Conservation (phyloP, 1,284 basidiomycete species). For the Melampsora americana region DNA sequence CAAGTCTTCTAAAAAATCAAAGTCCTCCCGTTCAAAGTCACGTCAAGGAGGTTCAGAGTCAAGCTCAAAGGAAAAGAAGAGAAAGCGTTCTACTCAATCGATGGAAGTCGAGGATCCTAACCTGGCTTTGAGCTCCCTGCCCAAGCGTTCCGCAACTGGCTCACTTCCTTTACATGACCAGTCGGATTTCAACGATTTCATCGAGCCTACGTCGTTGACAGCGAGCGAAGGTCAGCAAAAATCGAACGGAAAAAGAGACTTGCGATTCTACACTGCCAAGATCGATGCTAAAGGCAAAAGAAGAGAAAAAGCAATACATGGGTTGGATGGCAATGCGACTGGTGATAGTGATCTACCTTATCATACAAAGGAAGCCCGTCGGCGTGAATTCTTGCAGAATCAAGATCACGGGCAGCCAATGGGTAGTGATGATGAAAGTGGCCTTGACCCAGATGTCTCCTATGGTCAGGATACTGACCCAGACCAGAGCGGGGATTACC, state of each 20-base stretch:
- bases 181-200: slow-evolving; percentile 61
- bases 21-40: not conserved
- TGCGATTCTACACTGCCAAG: slow-evolving; percentile 81
- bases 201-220: slow-evolving; percentile 69
- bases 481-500: slow-evolving; percentile 63
- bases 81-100: not conserved
- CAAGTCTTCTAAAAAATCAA: slow-evolving; percentile 2
- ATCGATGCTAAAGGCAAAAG: slow-evolving; percentile 68
- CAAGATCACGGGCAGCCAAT: slow-evolving; percentile 53
- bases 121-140: slow-evolving; percentile 14
- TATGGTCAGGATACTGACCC: slow-evolving; percentile 54
- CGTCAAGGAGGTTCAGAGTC: not conserved
- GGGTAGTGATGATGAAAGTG: slow-evolving; percentile 51
- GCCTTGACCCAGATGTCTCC: slow-evolving; percentile 52
- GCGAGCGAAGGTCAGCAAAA: slow-evolving; percentile 76
- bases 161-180: not conserved
- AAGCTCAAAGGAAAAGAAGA: slow-evolving; percentile 25
- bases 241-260: slow-evolving; percentile 67
- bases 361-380: slow-evolving; percentile 57
- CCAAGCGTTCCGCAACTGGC: slow-evolving; percentile 8
- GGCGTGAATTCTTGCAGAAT: slow-evolving; percentile 57
- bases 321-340: slow-evolving; percentile 50
- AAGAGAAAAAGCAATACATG: slow-evolving; percentile 58
- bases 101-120: slow-evolving; percentile 39
- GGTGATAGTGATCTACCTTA: slow-evolving; percentile 89